Percentiles rank a stretch among this genome's conserved stretches.
phyloP scores from a whole-genome alignment of 176 grass and related monocot species.

The Rhynchospora pubera region DNA sequence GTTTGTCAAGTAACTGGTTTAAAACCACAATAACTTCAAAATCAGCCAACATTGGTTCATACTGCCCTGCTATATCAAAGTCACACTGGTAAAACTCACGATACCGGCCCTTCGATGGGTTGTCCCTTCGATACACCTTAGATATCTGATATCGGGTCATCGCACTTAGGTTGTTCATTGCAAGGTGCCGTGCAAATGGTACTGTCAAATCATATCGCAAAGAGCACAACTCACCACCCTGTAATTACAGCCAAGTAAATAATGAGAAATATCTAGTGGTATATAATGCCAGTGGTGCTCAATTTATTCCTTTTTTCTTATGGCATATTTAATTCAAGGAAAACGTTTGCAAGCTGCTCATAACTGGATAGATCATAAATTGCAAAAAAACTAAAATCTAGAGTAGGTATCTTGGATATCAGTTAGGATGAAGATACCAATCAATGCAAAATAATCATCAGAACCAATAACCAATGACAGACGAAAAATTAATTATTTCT shows the following conservation, averaged over 20 bases:
- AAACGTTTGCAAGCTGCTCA: background rate
- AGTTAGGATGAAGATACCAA: background rate
- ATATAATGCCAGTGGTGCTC: background rate
- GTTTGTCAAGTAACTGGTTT: conserved; percentile 75
- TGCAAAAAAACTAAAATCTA: background rate
- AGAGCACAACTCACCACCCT: conserved; percentile 97
- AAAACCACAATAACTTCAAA: conserved; percentile 90
- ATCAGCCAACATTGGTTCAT: conserved; percentile 84
- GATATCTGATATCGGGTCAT: conserved; percentile 96
- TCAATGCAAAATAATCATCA: background rate
- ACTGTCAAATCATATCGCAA: conserved; percentile 95
- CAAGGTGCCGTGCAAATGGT: conserved; percentile 85
- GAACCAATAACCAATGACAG: background rate
- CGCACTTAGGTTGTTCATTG: conserved; percentile 77
- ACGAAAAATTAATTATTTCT: background rate
- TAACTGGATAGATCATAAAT: background rate
- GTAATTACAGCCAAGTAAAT: conserved; percentile 2
- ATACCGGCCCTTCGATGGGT: conserved; percentile 92
- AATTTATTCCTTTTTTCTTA: background rate
- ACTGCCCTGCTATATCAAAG: conserved; percentile 87
- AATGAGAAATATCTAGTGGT: background rate
- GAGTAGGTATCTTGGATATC: background rate
- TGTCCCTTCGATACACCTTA: conserved; percentile 98
- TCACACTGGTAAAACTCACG: conserved; percentile 98
- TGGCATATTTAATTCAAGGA: background rate